Evolutionary conservation across 495 filamentous ascomycete genomes (phyloP).

Genomic region (Aspergillus ostianus): DNA sequence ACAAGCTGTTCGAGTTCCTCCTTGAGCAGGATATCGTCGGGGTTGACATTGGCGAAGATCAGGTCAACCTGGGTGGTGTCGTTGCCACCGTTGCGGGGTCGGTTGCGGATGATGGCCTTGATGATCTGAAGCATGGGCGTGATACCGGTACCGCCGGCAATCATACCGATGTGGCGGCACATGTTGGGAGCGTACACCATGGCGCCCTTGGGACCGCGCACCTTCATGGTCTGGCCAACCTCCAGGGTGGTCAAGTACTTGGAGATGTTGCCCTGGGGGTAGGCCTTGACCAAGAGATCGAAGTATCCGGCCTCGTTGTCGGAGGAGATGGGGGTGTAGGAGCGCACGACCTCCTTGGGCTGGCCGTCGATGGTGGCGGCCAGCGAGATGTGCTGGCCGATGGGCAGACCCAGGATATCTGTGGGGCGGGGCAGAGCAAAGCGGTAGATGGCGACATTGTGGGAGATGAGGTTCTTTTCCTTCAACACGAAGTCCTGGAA

Average conservation of each 20-base stretch:
- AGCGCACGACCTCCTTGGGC: slow-evolving; percentile 86
- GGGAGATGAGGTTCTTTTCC: slow-evolving; percentile 89
- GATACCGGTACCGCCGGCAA: slow-evolving; percentile 95
- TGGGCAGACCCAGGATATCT: slow-evolving; percentile 90
- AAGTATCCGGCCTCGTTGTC: slow-evolving; percentile 92
- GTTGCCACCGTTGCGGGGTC: slow-evolving; percentile 61
- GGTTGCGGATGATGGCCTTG: slow-evolving; percentile 81
- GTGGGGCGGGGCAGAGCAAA: slow-evolving; percentile 75
- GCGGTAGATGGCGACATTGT: slow-evolving; percentile 98
- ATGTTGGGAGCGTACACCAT: slow-evolving; percentile 96
- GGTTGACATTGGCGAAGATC: slow-evolving; percentile 94
- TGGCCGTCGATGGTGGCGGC: slow-evolving; percentile 73
- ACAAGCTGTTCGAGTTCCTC: slow-evolving; percentile 82
- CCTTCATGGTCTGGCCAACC: slow-evolving; percentile 83
- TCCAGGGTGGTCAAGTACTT: slow-evolving; percentile 80
- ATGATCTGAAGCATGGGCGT: slow-evolving; percentile 97
- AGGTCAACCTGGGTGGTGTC: slow-evolving; percentile 88
- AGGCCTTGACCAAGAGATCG: slow-evolving; percentile 96
- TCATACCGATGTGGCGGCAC: slow-evolving; percentile 93
- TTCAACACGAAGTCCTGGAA: slow-evolving; percentile 89
- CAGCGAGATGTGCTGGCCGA: slow-evolving; percentile 98
- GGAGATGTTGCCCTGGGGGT: slow-evolving; percentile 94
- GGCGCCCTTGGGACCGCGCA: slow-evolving; percentile 90
- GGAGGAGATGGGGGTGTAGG: slow-evolving; percentile 93
- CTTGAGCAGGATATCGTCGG: slow-evolving; percentile 87